Percentiles rank a stretch among this genome's conserved stretches.
Evolutionary conservation across 2,329 filamentous ascomycete species (phyloP).

Genomic region (Aspergillus sp.): DNA sequence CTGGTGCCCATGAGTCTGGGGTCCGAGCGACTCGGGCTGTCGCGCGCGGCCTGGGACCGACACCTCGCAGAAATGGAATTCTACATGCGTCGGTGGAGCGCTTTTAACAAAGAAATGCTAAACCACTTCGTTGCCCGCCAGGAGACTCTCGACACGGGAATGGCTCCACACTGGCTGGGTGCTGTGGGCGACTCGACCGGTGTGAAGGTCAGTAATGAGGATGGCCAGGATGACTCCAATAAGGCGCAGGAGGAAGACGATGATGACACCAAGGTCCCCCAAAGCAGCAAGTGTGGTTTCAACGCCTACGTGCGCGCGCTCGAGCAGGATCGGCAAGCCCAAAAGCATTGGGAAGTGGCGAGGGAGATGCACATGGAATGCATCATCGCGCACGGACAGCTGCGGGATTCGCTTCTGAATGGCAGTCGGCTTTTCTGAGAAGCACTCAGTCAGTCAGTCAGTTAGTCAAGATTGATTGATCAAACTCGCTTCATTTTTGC

Average conservation of each 20-base stretch:
- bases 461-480: background rate
- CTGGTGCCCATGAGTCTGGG: conserved; percentile 20
- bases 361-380: conserved; percentile 46
- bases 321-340: conserved; percentile 46
- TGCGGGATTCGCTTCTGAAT: conserved; percentile 39
- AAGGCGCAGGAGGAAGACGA: conserved; percentile 19
- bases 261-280: conserved; percentile 32
- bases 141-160: conserved; percentile 46
- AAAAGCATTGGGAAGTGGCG: conserved; percentile 50
- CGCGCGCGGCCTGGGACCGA: conserved; percentile 48
- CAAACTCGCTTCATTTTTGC: background rate
- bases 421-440: conserved; percentile 30
- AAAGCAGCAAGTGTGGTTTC: conserved; percentile 41
- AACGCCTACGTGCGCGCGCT: conserved; percentile 46
- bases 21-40: conserved; percentile 40
- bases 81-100: conserved; percentile 59
- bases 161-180: conserved; percentile 51
- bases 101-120: conserved; percentile 56
- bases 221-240: conserved; percentile 19
- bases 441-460: too few relatives aligned
- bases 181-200: conserved; percentile 49
- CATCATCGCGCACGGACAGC: conserved; percentile 41
- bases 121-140: conserved; percentile 56
- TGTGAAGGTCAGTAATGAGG: conserved; percentile 30
- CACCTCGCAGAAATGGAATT: conserved; percentile 55